These are phyloP conservation scores for Chlorella sp. DNA, from an alignment of 139 green algal genomes.

Conservation along the genomic window DNA sequence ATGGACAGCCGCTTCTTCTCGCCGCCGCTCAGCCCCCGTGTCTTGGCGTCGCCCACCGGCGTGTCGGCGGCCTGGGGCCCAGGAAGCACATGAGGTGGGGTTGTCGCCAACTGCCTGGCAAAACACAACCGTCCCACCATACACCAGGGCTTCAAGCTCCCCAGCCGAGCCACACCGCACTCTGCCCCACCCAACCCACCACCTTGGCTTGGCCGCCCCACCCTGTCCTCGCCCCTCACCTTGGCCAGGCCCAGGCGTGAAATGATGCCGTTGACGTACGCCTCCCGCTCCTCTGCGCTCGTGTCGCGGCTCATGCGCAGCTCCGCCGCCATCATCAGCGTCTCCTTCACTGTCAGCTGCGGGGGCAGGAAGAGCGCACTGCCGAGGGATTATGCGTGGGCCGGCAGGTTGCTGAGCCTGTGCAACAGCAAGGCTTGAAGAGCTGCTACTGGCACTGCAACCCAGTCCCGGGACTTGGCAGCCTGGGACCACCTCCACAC, in stretches of 20 bases:
- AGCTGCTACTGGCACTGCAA: too few species aligned
- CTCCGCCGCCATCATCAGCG: constrained; percentile 79
- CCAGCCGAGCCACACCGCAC: too few species aligned
- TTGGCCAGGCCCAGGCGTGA: constrained; percentile 76
- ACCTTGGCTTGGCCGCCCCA: not conserved
- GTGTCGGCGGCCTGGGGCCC: constrained; percentile 64
- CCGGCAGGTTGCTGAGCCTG: not conserved
- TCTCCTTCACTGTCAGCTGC: constrained; percentile 67
- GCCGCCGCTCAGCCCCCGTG: constrained; percentile 73
- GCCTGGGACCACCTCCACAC: too few species aligned
- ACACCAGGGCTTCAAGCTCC: too few species aligned
- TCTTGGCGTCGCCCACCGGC: constrained; percentile 75
- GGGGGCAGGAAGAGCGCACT: not conserved
- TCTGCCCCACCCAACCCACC: not conserved
- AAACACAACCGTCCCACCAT: not conserved
- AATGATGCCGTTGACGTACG: constrained; percentile 74
- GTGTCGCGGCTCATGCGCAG: constrained; percentile 68
- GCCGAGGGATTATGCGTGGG: too few species aligned
- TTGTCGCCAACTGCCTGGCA: too few species aligned
- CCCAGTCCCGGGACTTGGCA: too few species aligned
- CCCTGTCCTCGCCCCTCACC: not conserved
- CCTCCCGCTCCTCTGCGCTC: constrained; percentile 39
- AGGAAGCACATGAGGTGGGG: too few species aligned
- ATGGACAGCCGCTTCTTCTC: constrained; percentile 93
- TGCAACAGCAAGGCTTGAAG: too few species aligned